These are phyloP conservation scores for Globisporangium paddicum DNA, from an alignment of 352 stramenopile genomes.

Conservation along the genomic window DNA sequence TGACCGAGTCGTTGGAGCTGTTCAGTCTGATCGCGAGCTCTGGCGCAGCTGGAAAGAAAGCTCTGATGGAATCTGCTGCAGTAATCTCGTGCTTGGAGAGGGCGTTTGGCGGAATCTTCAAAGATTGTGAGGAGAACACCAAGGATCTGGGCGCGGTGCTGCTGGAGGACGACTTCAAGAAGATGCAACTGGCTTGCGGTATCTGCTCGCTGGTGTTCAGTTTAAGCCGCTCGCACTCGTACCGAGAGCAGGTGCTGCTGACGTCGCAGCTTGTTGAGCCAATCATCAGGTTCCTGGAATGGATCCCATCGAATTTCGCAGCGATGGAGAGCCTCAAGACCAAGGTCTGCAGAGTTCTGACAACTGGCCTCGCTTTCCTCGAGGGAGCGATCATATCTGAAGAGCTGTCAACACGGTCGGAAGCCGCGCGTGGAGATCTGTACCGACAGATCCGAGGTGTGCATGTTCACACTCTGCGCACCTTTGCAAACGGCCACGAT, in stretches of 20 bases:
- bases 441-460: conserved; percentile 23
- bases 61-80: conserved; percentile 41
- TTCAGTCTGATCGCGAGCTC: conserved; percentile 60
- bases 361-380: conserved; percentile 41
- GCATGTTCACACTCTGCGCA: conserved; percentile 27
- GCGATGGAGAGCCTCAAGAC: conserved; percentile 19
- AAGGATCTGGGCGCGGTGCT: conserved; percentile 16
- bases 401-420: conserved; percentile 14
- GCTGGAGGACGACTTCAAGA: conserved; percentile 22
- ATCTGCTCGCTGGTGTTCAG: conserved; percentile 53
- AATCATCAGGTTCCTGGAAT: conserved; percentile 18
- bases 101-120: conserved; percentile 23
- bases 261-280: conserved; percentile 12
- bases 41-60: conserved; percentile 31
- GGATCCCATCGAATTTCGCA: conserved; percentile 42
- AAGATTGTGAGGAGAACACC: conserved; percentile 7
- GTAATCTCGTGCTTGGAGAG: conserved; percentile 43
- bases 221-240: conserved; percentile 26
- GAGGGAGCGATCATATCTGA: conserved; percentile 35
- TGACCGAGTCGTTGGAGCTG: conserved; percentile 48
- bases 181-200: conserved; percentile 43
- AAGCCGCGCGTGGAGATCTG: conserved; percentile 15
- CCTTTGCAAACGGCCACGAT: conserved; percentile 36
- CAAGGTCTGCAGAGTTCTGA: conserved; percentile 35
- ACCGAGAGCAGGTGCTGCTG: conserved; percentile 47